phyloP scores from a whole-genome alignment of 345 rosid species.

The Kernera saxatilis region DNA sequence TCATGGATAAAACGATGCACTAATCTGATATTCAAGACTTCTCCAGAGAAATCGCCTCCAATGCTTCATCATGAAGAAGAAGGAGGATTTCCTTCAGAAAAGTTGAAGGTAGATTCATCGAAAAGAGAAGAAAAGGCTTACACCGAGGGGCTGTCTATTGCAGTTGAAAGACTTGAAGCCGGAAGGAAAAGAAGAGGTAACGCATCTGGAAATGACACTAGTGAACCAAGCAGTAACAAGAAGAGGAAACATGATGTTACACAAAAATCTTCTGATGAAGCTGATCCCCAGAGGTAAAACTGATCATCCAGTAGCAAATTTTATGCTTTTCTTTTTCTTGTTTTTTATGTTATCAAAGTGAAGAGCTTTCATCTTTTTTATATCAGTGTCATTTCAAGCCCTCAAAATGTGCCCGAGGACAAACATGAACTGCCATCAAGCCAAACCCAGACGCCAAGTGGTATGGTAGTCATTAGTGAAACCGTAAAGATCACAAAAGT shows the following conservation, averaged over 20 bases:
- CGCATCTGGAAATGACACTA: conserved; percentile 23
- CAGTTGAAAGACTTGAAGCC: conserved; percentile 39
- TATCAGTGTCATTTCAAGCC: conserved; percentile 35
- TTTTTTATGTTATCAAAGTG: not conserved
- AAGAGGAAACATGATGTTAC: conserved; percentile 48
- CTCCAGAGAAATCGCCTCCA: conserved; percentile 40
- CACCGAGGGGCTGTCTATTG: conserved; percentile 24
- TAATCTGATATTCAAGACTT: conserved; percentile 57
- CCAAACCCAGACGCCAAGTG: conserved; percentile 25
- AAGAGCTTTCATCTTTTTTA: not conserved
- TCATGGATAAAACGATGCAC: conserved; percentile 77
- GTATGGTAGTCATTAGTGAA: conserved; percentile 42
- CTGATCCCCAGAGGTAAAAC: conserved; percentile 33
- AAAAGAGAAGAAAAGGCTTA: conserved; percentile 36
- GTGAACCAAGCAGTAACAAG: conserved; percentile 39
- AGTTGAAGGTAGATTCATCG: conserved; percentile 23
- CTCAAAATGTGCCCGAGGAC: conserved; percentile 34
- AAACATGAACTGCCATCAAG: conserved; percentile 35
- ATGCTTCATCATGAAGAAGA: conserved; percentile 21
- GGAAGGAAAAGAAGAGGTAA: conserved; percentile 55
- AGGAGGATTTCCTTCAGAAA: conserved; percentile 17
- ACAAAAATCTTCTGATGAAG: conserved; percentile 33
- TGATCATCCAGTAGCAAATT: not conserved
- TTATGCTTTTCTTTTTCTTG: not conserved
- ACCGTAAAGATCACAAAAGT: conserved; percentile 44